Evolutionary conservation across 2,329 filamentous ascomycete species (phyloP).

Genomic region (Bipolaris sorokiniana): DNA sequence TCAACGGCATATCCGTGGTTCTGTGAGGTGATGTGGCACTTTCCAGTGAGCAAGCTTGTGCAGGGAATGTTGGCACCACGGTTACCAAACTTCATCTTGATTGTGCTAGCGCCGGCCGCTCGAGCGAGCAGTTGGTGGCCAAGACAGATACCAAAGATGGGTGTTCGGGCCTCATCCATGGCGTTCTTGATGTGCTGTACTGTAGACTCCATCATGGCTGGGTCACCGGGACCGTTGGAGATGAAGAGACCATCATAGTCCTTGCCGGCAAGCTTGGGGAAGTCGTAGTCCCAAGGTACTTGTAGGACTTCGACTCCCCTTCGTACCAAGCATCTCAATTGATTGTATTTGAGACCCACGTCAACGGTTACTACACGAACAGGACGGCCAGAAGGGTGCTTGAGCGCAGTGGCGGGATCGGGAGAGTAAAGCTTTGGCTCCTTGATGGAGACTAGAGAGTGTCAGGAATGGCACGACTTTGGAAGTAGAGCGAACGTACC

Average conservation of each 20-base stretch:
- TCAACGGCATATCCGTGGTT: conserved; percentile 98
- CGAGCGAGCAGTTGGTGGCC: conserved; percentile 92
- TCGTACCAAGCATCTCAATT: conserved; percentile 88
- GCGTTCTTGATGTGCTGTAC: conserved; percentile 79
- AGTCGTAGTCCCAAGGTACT: conserved; percentile 95
- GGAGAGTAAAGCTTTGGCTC: conserved; percentile 85
- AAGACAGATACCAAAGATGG: conserved; percentile 95
- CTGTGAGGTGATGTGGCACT: conserved; percentile 98
- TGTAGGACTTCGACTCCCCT: conserved; percentile 93
- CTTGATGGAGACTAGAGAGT: conserved; percentile 80
- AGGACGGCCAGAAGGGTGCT: conserved; percentile 85
- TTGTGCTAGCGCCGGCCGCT: conserved; percentile 81
- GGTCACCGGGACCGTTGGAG: conserved; percentile 96
- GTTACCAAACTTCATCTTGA: conserved; percentile 99
- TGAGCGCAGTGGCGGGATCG: conserved; percentile 70
- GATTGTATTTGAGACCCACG: conserved; percentile 98
- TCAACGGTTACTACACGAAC: conserved; percentile 92
- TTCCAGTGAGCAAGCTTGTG: conserved; percentile 92
- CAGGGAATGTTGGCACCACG: conserved; percentile 98
- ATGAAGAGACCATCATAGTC: conserved; percentile 97
- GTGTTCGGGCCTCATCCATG: conserved; percentile 78
- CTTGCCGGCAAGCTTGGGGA: conserved; percentile 74
- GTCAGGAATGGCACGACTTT: conserved; percentile 26
- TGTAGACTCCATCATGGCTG: conserved; percentile 80
- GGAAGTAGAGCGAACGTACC: conserved; percentile 61